Conservation (phyloP, 441 rosid genomes). For the Croton setiger region DNA sequence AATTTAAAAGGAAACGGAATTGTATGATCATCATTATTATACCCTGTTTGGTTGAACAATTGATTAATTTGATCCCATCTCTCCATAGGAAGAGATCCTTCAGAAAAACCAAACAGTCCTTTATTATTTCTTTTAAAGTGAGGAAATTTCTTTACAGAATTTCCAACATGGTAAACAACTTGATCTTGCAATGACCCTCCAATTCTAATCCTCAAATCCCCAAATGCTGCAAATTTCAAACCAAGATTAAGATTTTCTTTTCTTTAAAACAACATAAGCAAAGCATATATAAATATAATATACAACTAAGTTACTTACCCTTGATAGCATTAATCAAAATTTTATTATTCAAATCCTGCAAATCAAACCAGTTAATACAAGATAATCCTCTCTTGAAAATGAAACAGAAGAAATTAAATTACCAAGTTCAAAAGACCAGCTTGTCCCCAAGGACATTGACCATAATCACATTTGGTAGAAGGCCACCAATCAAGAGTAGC, state of each 20-base stretch:
- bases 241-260: neutral
- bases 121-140: constrained; percentile 23
- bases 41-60: constrained; percentile 51
- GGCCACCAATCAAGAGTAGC: constrained; percentile 72
- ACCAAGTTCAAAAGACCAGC: constrained; percentile 49
- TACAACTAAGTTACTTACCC: constrained; percentile 30
- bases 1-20: neutral
- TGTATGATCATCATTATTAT: neutral
- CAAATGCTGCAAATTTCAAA: constrained; percentile 33
- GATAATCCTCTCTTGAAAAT: too few relatives aligned
- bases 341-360: constrained; percentile 44
- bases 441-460: constrained; percentile 50
- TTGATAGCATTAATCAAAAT: constrained; percentile 43
- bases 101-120: constrained; percentile 50
- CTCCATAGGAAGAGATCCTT: constrained; percentile 43
- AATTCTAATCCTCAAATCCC: constrained; percentile 47
- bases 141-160: constrained; percentile 28
- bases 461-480: constrained; percentile 42
- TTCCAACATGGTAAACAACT: constrained; percentile 39
- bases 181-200: constrained; percentile 72
- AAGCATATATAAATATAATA: neutral
- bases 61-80: constrained; percentile 60
- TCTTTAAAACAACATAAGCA: neutral
- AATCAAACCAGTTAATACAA: constrained; percentile 2
- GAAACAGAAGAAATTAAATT: neutral